A percentile compares a stretch with the other conserved stretches of the same genome.
These are phyloP conservation scores for Quercus wislizeni DNA, from an alignment of 306 rosid species.

Conservation along the genomic window DNA sequence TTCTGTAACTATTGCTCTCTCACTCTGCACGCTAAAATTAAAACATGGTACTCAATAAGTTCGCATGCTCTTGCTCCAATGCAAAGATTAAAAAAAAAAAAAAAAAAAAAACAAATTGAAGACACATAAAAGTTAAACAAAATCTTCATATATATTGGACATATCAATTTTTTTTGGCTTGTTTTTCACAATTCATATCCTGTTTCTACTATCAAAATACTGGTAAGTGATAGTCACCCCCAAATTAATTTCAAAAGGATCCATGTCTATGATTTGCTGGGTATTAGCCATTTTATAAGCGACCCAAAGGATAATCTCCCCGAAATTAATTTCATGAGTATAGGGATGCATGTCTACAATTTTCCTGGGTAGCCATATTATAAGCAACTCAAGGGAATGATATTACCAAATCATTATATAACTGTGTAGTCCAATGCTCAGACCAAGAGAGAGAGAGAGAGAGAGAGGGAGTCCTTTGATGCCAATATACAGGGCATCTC, in stretches of 20 bases:
- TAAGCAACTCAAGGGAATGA: neutral
- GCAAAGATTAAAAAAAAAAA: neutral
- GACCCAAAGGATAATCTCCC: neutral
- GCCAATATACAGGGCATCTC: neutral
- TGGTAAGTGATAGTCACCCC: neutral
- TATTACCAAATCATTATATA: neutral
- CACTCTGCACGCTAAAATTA: conserved; percentile 91
- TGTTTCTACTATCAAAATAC: neutral
- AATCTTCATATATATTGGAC: neutral
- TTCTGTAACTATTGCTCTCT: conserved; percentile 97
- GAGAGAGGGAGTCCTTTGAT: neutral
- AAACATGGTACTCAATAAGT: conserved; percentile 50
- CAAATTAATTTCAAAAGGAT: neutral
- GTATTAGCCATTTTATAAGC: neutral
- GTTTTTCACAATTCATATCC: neutral
- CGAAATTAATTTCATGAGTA: neutral
- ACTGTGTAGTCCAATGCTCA: neutral
- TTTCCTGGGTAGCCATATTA: neutral
- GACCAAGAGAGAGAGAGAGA: neutral
- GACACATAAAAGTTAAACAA: neutral
- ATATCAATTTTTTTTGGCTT: neutral
- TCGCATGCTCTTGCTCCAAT: neutral
- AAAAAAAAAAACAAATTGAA: neutral
- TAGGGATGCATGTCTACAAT: neutral
- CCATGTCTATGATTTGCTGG: neutral